A percentile compares a stretch with the other conserved stretches of the same genome.
phyloP scores from a whole-genome alignment of 2,329 filamentous ascomycete genomes.

The Aspergillus luchuensis region DNA sequence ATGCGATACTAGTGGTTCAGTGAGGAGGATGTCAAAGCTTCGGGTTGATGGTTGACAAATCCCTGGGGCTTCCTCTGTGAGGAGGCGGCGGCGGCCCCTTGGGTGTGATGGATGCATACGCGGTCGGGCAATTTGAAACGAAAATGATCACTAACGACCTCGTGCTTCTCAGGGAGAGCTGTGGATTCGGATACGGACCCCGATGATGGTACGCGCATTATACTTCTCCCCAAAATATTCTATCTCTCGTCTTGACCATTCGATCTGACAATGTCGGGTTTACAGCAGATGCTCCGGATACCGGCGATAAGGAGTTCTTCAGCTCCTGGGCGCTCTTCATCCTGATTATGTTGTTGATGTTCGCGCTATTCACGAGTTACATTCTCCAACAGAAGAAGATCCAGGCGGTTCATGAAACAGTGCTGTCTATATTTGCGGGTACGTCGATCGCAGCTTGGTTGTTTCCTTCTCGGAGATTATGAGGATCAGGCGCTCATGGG shows the following conservation, averaged over 20 bases:
- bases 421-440: constrained; percentile 97
- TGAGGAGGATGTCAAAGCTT: neutral
- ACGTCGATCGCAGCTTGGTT: constrained; percentile 20
- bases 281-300: constrained; percentile 66
- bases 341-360: constrained; percentile 88
- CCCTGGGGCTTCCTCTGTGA: neutral
- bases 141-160: constrained; percentile 21
- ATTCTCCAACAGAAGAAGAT: constrained; percentile 95
- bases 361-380: constrained; percentile 95
- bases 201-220: constrained; percentile 39
- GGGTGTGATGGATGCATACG: neutral
- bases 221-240: constrained; percentile 10
- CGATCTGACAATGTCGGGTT: constrained; percentile 23
- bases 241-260: neutral
- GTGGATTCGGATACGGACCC: constrained; percentile 40
- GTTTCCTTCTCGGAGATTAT: neutral
- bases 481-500: constrained; percentile 14
- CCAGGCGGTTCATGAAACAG: constrained; percentile 95
- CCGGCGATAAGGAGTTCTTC: constrained; percentile 88
- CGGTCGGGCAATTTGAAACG: neutral
- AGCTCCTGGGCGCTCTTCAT: constrained; percentile 98
- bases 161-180: constrained; percentile 34
- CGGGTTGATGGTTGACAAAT: no score
- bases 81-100: constrained; percentile 1
- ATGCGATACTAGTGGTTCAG: neutral